phyloP scores from a whole-genome alignment of 2,329 filamentous ascomycete species.

The Capronia americana region DNA sequence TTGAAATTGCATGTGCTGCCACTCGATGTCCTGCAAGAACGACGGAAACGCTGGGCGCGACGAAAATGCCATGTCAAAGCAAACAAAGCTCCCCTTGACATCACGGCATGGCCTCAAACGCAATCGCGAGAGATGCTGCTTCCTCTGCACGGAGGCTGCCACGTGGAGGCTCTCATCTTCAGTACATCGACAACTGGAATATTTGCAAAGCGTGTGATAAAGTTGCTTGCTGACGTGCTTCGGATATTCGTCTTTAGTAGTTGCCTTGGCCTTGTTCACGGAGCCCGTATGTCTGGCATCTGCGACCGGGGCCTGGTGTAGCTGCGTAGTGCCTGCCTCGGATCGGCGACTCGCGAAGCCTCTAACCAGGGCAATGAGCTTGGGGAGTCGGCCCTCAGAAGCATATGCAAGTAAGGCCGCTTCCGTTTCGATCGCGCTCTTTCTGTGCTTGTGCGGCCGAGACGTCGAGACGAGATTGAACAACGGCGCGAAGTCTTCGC shows the following conservation, averaged over 20 bases:
- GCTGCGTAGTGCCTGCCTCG: not conserved
- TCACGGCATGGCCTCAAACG: conserved; percentile 9
- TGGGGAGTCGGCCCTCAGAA: not conserved
- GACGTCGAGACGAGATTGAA: not conserved
- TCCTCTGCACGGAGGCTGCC: not conserved
- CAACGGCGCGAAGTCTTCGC: not conserved
- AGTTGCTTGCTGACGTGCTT: not conserved
- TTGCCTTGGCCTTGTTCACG: no score
- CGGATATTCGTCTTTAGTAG: not conserved
- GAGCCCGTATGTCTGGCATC: not conserved
- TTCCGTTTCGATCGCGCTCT: not conserved
- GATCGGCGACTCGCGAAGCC: conserved; percentile 1
- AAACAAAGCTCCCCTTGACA: not conserved
- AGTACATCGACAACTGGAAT: not conserved
- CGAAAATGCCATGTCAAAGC: conserved; percentile 13
- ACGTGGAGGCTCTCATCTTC: not conserved
- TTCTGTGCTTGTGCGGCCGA: not conserved
- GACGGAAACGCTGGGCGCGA: not conserved
- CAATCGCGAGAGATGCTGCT: conserved; percentile 8
- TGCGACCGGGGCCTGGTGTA: not conserved
- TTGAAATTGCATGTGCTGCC: conserved; percentile 18
- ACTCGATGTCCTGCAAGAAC: not conserved
- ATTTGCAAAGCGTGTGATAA: not conserved
- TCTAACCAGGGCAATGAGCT: conserved; percentile 7
- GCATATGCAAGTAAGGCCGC: conserved; percentile 6